Conservation (phyloP, 768 basidiomycete species). For the Paxillus rubicundulus region DNA sequence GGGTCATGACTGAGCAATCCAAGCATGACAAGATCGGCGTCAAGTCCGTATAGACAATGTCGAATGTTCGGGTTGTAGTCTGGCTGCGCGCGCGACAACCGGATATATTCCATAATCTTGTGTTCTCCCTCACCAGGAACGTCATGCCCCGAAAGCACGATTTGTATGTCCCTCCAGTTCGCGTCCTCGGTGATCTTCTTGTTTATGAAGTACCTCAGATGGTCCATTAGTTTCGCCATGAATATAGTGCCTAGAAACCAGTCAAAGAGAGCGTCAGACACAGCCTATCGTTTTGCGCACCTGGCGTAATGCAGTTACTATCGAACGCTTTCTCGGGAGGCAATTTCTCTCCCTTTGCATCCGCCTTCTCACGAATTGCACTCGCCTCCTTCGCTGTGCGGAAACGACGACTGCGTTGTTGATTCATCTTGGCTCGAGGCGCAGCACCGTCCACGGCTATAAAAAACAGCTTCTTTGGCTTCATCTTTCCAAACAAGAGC, state of each 20-base stretch:
- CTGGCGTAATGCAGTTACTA: constrained; percentile 98
- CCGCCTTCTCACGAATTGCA: constrained; percentile 84
- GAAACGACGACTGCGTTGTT: constrained; percentile 92
- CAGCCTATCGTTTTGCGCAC: constrained; percentile 40
- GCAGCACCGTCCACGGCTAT: constrained; percentile 99
- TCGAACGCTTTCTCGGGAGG: constrained; percentile 96
- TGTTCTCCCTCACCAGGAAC: constrained; percentile 99
- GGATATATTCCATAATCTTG: constrained; percentile 99
- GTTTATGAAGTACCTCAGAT: constrained; percentile 93
- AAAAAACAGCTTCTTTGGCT: constrained; percentile 96
- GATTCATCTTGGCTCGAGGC: constrained; percentile 98
- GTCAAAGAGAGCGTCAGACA: neutral
- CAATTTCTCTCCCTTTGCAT: constrained; percentile 83
- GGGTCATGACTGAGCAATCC: constrained; percentile 96
- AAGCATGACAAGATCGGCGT: constrained; percentile 98
- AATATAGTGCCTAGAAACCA: constrained; percentile 75
- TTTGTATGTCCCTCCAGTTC: constrained; percentile 88
- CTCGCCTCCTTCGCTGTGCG: constrained; percentile 90
- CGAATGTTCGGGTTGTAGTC: constrained; percentile 96
- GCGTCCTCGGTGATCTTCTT: constrained; percentile 98
- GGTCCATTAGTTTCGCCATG: constrained; percentile 89
- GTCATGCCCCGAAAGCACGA: constrained; percentile 95
- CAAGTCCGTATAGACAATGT: constrained; percentile 97
- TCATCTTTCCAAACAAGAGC: constrained; percentile 94
- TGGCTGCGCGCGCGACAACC: constrained; percentile 89